A percentile compares a stretch with the other conserved stretches of the same genome.
phyloP scores from a whole-genome alignment of 495 filamentous ascomycete species.

The Pseudomonodictys pantanalensis region DNA sequence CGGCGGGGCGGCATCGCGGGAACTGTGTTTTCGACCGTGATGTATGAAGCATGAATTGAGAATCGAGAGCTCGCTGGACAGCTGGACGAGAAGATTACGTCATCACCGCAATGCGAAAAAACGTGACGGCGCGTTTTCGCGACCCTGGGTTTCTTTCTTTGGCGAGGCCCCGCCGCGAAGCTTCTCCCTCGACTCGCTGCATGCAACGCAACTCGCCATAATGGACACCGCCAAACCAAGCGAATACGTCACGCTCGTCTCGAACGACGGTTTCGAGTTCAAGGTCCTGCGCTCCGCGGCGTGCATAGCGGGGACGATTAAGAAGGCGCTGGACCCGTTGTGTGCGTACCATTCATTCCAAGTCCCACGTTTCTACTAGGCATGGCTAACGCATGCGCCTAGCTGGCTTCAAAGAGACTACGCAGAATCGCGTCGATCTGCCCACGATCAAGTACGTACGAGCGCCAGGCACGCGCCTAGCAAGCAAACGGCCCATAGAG shows the following conservation, averaged over 20 bases:
- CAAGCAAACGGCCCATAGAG: background rate
- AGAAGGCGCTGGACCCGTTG: slow-evolving; percentile 76
- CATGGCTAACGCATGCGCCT: background rate
- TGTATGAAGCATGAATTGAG: no score
- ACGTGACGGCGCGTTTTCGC: slow-evolving; percentile 19
- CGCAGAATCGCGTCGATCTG: slow-evolving; percentile 62
- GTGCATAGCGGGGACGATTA: slow-evolving; percentile 71
- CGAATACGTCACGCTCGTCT: slow-evolving; percentile 83
- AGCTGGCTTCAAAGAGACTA: slow-evolving; percentile 71
- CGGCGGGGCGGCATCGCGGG: slow-evolving; percentile 21
- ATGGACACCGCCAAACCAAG: slow-evolving; percentile 10
- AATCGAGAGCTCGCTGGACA: no score
- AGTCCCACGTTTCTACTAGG: slow-evolving; percentile 9
- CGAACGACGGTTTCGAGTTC: slow-evolving; percentile 84
- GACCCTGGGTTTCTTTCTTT: background rate
- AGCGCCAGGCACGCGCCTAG: background rate
- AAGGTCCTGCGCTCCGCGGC: slow-evolving; percentile 75
- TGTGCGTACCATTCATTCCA: slow-evolving; percentile 50
- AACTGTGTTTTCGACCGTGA: background rate
- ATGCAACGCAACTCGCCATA: background rate
- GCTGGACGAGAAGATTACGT: no score
- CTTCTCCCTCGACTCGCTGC: background rate
- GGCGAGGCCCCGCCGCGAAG: background rate
- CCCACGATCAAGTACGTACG: slow-evolving; percentile 67
- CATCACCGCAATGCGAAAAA: slow-evolving; percentile 15